phyloP scores from a whole-genome alignment of 192 early-diverging fungal species.

The Nowakowskiella sp. region DNA sequence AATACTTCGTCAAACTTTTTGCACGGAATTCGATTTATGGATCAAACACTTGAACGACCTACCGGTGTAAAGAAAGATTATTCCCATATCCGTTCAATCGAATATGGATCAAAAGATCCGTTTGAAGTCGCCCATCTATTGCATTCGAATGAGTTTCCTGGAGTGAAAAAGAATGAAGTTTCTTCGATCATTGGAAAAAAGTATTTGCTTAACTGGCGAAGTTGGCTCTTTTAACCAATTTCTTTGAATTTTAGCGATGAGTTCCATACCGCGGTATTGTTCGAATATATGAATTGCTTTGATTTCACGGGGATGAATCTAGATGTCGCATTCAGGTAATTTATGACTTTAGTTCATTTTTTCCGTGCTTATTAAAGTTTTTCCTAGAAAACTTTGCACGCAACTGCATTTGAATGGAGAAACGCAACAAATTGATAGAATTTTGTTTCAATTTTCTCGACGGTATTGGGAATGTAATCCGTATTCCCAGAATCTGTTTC shows the following conservation, averaged over 20 bases:
- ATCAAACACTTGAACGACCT: no score
- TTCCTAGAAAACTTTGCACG: slow-evolving; percentile 52
- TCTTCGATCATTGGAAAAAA: slow-evolving; percentile 24
- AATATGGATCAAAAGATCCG: no score
- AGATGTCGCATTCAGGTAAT: slow-evolving; percentile 67
- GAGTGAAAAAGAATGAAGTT: slow-evolving; percentile 5
- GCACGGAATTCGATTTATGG: no score
- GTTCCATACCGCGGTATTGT: slow-evolving; percentile 43
- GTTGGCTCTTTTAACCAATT: not conserved
- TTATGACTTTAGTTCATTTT: not conserved
- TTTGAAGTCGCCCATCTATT: slow-evolving; percentile 10
- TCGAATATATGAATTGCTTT: slow-evolving; percentile 70
- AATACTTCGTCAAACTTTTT: no score
- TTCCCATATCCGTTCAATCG: no score
- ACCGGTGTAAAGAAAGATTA: no score
- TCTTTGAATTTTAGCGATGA: slow-evolving; percentile 19
- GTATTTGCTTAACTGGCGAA: no score
- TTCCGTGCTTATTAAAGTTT: not conserved
- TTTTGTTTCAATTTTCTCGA: slow-evolving; percentile 74
- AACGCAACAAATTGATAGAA: slow-evolving; percentile 86
- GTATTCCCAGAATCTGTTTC: slow-evolving; percentile 20
- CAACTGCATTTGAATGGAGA: slow-evolving; percentile 82
- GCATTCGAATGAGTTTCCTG: slow-evolving; percentile 14
- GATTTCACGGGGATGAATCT: slow-evolving; percentile 62
- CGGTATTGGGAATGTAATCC: slow-evolving; percentile 80